A percentile compares a stretch with the other conserved stretches of the same genome.
Conservation (phyloP, 345 rosid genomes). For the Rhizophora apiculata region DNA sequence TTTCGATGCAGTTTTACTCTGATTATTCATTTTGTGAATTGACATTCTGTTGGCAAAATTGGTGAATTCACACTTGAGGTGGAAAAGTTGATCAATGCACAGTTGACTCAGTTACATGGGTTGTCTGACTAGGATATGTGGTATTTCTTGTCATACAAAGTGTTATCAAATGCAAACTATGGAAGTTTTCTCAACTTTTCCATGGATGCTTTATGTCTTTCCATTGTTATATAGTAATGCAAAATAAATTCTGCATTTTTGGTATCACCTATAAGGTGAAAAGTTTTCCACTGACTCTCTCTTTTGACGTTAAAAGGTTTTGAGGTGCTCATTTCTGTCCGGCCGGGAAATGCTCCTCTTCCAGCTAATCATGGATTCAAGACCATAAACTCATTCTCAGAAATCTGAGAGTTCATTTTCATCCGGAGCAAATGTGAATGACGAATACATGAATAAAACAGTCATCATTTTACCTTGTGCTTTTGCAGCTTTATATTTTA, state of each 20-base stretch:
- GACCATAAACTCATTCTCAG: constrained; percentile 26
- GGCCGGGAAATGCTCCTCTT: constrained; percentile 27
- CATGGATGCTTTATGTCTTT: too few relatives aligned
- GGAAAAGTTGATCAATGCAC: not conserved
- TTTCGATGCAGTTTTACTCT: too few relatives aligned
- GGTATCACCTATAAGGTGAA: not conserved
- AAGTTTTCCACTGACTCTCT: not conserved
- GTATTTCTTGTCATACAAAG: not conserved
- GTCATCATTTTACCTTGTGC: too few relatives aligned
- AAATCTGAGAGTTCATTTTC: constrained; percentile 9
- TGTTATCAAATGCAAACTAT: too few relatives aligned
- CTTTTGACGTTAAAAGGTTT: constrained; percentile 12
- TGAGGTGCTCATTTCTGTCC: constrained; percentile 22
- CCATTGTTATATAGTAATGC: too few relatives aligned
- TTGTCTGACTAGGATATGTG: not conserved
- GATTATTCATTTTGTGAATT: too few relatives aligned
- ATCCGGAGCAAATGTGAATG: too few relatives aligned
- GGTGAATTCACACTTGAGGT: not conserved
- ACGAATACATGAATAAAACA: too few relatives aligned
- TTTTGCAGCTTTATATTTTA: too few relatives aligned
- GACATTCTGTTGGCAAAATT: too few relatives aligned
- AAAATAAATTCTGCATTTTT: not conserved
- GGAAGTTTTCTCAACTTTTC: too few relatives aligned
- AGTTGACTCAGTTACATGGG: not conserved
- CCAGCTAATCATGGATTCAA: constrained; percentile 29